A percentile compares a stretch with the other conserved stretches of the same genome.
Evolutionary conservation across 106 monocot genomes (phyloP).

Genomic region (Allium fistulosum): DNA sequence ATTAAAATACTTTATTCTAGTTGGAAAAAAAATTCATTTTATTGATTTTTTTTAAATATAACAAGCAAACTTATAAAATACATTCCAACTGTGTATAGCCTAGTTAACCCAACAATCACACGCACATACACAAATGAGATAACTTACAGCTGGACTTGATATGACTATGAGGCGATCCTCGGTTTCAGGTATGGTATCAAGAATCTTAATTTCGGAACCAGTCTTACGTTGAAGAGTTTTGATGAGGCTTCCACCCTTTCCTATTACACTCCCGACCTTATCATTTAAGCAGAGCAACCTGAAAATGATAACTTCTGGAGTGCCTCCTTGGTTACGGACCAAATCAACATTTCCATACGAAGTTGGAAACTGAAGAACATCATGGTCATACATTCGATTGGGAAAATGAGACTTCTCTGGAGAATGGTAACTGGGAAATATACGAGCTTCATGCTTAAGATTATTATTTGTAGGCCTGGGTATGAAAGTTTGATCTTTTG

Average conservation of each 20-base stretch:
- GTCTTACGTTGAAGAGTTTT: conserved; percentile 76
- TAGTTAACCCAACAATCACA: too few relatives aligned
- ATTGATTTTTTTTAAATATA: too few relatives aligned
- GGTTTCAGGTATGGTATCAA: conserved; percentile 47
- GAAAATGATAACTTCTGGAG: conserved; percentile 53
- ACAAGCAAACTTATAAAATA: too few relatives aligned
- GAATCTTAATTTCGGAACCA: conserved; percentile 72
- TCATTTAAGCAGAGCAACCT: conserved; percentile 70
- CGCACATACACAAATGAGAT: background rate
- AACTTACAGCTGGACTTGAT: conserved; percentile 76
- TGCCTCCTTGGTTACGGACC: conserved; percentile 14
- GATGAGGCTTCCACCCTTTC: conserved; percentile 73
- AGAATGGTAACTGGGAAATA: conserved; percentile 31
- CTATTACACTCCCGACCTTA: conserved; percentile 84
- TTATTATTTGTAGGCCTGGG: conserved; percentile 22
- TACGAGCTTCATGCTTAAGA: conserved; percentile 29
- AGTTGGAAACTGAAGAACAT: conserved; percentile 32
- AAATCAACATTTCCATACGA: conserved; percentile 32
- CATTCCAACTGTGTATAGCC: too few relatives aligned
- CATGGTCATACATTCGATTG: conserved; percentile 39
- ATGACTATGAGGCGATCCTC: conserved; percentile 78
- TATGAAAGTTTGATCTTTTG: conserved; percentile 35
- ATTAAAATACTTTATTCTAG: too few relatives aligned
- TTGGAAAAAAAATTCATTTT: too few relatives aligned
- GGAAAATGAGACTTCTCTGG: conserved; percentile 34